Base-by-base conservation (phyloP, 2,329 filamentous ascomycete genomes). In the Rutstroemia sp. region DNA sequence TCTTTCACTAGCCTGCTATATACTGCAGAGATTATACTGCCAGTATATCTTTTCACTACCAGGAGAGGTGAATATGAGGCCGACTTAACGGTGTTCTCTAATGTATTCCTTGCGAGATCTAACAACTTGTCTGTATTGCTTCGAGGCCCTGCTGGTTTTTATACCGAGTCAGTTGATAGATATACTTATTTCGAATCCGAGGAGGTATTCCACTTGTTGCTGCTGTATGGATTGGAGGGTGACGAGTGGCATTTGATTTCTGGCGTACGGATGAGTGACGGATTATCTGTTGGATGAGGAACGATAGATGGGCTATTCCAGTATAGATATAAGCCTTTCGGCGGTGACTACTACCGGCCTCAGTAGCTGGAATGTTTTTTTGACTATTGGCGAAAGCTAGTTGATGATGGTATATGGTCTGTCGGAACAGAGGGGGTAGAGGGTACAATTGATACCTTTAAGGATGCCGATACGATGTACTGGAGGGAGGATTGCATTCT, bases 401-500 rank as follows among this genome's bases (percentile, higher is more conserved):
- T 49, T 56, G 34, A 54, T 39, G 19, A 52, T 37, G 49, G 55
- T 37, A 42, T 58, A 2, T 56, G 42, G 55, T 55, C 41, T 59
- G 54, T 54, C 58, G 49, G 57, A 30, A 27, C 49, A 54, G 25
- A 57, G 37, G 44, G 57, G 50, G 55, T 49, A 47, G 46, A 30
- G 53, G 57, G 46, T 54, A 46, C 52, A 51, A 59, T 54, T 44
- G 55, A 19, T 38, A 48, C 56, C 30, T 34, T 58, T 45, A 30
- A 54, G 49, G 41, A 61, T 49, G 54, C 57, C 53, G 52, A 52
- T 38, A 59, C 59, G 51, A 56, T 41, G 48, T 55, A 56, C 57
- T 54, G 59, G 57, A 59, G 52, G 54, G 54, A 30, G 50, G 49
- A 61, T 50, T 44, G 55, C 47, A 56, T 61, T 51, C 51, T 48